Base-by-base conservation (phyloP, 441 rosid genomes). In the Sinapis alba region DNA sequence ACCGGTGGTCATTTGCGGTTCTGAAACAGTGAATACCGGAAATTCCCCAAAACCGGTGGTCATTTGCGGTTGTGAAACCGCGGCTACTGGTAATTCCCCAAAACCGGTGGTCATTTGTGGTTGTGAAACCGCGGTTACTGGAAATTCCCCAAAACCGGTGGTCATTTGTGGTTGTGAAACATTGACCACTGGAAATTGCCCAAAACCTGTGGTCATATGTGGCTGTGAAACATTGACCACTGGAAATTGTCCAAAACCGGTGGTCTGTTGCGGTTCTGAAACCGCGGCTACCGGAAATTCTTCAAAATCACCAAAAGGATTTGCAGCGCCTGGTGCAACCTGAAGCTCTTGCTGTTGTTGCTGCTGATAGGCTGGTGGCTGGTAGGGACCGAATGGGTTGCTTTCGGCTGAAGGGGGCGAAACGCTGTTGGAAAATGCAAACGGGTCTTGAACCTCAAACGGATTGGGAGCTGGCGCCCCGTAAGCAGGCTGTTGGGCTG, bases 391-490 rank as follows among this genome's bases (percentile, higher is more conserved):
- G 5, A 91, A 94, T 7, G 97, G 98, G 80, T 94, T 77, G 26
- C 71, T 87, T 68, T 62, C 89, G 38, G 82, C 88, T 79, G 79
- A 70, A 41, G 87, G 80, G 19, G 57, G 80, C 43, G 91, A 79
- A 28, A 84, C 41, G 69, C 60, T 65, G 65, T 75, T 87, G 32
- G 99, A 80, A 76, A 81, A 50, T 6, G 83, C 72, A 50, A 90
- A 94, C 36, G 89, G 90, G 80, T 94, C 97, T 26, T 88, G 94
- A 4, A 83, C 86, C 81, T 90, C 93, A 24, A 92, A 94, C 4
- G 99, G 99, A 59, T 92, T 94, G 34, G 90, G 91, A 34, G 94
- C 90, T 43, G 94, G 86, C 28, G 79, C 62, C 21, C 93, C 95
- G 47, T 86, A 91, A 20, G 80, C 82, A 16, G 97, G 90, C 82